Evolutionary conservation across 768 basidiomycete genomes (phyloP).

Genomic region (Tulasnella sp.): DNA sequence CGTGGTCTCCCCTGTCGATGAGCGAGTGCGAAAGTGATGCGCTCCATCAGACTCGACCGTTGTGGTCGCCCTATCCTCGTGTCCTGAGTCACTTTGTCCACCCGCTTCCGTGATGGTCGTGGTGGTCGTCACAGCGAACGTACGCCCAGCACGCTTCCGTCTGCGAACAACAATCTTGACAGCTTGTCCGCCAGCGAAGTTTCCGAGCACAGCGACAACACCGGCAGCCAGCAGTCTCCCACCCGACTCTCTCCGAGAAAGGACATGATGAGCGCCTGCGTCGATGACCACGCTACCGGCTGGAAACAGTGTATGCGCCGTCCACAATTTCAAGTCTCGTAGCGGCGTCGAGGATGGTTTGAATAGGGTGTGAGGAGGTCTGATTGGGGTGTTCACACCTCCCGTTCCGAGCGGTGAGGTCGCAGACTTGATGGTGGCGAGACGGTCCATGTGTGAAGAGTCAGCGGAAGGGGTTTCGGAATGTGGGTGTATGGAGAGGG

Average conservation of each 20-base stretch:
- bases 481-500: slow-evolving; percentile 4
- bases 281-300: slow-evolving; percentile 85
- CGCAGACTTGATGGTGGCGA: neutral
- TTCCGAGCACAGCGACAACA: slow-evolving; percentile 74
- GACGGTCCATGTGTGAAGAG: neutral
- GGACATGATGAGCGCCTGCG: slow-evolving; percentile 74
- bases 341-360: slow-evolving; percentile 58
- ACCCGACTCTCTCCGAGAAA: slow-evolving; percentile 76
- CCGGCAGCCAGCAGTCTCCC: slow-evolving; percentile 88
- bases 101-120: neutral
- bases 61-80: neutral
- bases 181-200: slow-evolving; percentile 90
- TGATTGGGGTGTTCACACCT: slow-evolving; percentile 21
- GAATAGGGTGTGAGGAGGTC: slow-evolving; percentile 87
- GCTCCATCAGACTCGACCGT: neutral
- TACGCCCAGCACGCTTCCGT: slow-evolving; percentile 18
- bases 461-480: neutral
- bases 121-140: neutral
- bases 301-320: slow-evolving; percentile 85
- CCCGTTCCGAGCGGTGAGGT: neutral
- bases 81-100: neutral
- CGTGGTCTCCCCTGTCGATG: neutral
- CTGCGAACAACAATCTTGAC: slow-evolving; percentile 56
- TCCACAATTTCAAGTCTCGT: slow-evolving; percentile 90
- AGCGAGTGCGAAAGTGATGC: too few relatives aligned